Conservation (phyloP, 2,329 filamentous ascomycete species). For the Thielaviopsis ethacetica region DNA sequence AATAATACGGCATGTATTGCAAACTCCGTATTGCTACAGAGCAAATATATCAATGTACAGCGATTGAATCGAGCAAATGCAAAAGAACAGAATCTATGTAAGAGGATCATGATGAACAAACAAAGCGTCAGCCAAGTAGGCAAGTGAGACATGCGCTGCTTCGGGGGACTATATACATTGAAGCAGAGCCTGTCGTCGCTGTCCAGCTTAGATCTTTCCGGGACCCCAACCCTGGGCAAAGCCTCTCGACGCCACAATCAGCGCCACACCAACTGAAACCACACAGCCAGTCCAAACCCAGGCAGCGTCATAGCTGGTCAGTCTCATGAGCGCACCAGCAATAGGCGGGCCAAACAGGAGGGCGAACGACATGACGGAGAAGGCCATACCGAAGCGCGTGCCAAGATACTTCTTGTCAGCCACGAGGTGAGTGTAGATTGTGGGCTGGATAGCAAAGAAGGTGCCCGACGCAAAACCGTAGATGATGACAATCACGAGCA, state of each 20-base stretch:
- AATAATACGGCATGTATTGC: no score
- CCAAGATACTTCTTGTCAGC: conserved; percentile 24
- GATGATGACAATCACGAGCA: conserved; percentile 26
- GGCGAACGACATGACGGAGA: conserved; percentile 21
- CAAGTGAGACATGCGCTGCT: no score
- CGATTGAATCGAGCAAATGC: neutral
- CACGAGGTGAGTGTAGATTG: conserved; percentile 26
- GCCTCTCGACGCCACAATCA: conserved; percentile 2
- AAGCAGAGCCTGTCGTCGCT: neutral
- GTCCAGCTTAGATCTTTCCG: neutral
- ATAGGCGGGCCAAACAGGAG: conserved; percentile 23
- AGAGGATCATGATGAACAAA: neutral
- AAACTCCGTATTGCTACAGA: no score
- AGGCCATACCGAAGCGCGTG: conserved; percentile 28
- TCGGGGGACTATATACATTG: no score
- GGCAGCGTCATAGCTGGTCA: conserved; percentile 12
- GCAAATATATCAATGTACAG: no score
- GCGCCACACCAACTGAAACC: neutral
- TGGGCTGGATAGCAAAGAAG: conserved; percentile 27
- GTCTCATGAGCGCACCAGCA: conserved; percentile 21
- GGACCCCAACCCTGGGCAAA: neutral
- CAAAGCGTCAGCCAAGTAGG: no score
- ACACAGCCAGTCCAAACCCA: conserved; percentile 7
- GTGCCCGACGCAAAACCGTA: conserved; percentile 32
- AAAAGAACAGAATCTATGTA: neutral